phyloP scores from a whole-genome alignment of 2,329 filamentous ascomycete genomes.

The Leptosphaerulina australis region DNA sequence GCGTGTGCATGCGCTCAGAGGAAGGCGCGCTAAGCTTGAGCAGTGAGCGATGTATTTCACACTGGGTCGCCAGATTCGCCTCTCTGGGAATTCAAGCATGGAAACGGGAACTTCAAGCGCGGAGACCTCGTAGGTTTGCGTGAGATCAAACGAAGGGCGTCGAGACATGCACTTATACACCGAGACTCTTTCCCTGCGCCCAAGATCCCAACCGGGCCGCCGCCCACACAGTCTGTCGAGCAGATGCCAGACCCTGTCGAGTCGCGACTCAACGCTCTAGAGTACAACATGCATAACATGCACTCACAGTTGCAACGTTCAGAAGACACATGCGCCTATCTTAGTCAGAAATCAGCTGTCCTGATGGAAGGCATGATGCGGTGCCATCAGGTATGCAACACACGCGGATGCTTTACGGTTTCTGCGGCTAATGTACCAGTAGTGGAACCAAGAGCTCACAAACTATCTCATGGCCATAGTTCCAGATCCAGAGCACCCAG shows the following conservation, averaged over 20 bases:
- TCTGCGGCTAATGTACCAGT: conserved; percentile 37
- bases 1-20: conserved; percentile 19
- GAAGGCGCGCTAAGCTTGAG: conserved; percentile 19
- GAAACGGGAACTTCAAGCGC: conserved; percentile 94
- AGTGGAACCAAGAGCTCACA: conserved; percentile 86
- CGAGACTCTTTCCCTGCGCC: conserved; percentile 81
- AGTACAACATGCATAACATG: conserved; percentile 83
- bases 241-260: conserved; percentile 78
- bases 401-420: conserved; percentile 24
- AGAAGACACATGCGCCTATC: conserved; percentile 79
- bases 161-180: conserved; percentile 89
- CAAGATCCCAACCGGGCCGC: conserved; percentile 72
- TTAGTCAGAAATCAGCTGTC: conserved; percentile 80
- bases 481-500: conserved; percentile 73
- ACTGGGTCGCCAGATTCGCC: conserved; percentile 91
- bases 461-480: conserved; percentile 75
- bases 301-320: conserved; percentile 75
- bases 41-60: conserved; percentile 98
- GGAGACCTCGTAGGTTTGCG: conserved; percentile 88
- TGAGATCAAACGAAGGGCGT: conserved; percentile 94
- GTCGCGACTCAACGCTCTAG: conserved; percentile 73
- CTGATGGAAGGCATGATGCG: conserved; percentile 80
- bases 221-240: conserved; percentile 84
- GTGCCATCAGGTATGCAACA: conserved; percentile 65
- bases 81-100: conserved; percentile 98